Base-by-base conservation (phyloP, 2,329 filamentous ascomycete genomes). In the Xylaria digitata region DNA sequence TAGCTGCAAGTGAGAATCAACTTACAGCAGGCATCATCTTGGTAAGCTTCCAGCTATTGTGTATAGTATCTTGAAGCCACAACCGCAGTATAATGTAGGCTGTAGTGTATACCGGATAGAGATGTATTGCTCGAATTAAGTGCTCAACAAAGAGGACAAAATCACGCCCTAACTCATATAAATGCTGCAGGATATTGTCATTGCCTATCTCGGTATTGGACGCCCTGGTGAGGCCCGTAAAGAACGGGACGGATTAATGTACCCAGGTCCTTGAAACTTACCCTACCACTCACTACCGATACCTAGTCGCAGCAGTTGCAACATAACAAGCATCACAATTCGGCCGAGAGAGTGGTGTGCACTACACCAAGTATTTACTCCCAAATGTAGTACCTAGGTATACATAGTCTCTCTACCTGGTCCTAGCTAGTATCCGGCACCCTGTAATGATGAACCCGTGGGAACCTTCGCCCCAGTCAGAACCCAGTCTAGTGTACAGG, bases 121-220 rank as follows among this genome's bases (percentile, higher is more conserved):
- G 17, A 15, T 32, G 48, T 34, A n/a, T 32, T 23, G 23, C 19
- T n/a, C 6, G 6, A 48, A n/a, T 21, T 11, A 43, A 21, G 52
- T 43, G 42, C 13, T 37, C n/a, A 46, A 57, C 23, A 45, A 55
- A 26, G n/a, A 26, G 42, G 26, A 1, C 23, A 17, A 46, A 17
- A 19, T 19, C 30, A 32, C 26, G 30, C 26, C 50, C 42, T n/a
- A 60, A 50, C 49, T 48, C 13, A 37, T 54, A 15, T 34, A 43
- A 32, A 50, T 34, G 30, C 43, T 61, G 7, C n/a, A 56, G 9
- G 21, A 62, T 45, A 54, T 53, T 61, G 40, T 8, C 9, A 53
- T 61, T 62, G 49, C 43, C 21, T 55, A 49, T 30, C 50, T 55
- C 52, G 50, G 60, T 50, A 54, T 49, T 40, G 19, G 23, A 49